Conservation (phyloP, 495 filamentous ascomycete genomes). For the Jackrogersella multiformis region DNA sequence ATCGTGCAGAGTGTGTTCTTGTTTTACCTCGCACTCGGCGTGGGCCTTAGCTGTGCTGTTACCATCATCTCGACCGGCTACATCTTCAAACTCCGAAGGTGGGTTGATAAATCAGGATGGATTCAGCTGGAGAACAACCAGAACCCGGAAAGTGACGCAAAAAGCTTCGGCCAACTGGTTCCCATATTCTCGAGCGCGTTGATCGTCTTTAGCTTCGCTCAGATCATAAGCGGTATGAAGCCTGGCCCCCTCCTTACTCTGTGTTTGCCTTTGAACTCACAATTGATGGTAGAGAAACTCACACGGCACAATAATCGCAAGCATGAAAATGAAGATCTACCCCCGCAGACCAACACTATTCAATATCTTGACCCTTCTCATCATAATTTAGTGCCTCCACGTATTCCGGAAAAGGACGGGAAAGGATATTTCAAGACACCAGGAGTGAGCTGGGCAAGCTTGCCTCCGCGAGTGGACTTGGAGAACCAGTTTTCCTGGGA, state of each 20-base stretch:
- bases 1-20: slow-evolving; percentile 31
- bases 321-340: slow-evolving; percentile 10
- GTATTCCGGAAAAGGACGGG: slow-evolving; percentile 14
- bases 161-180: slow-evolving; percentile 51
- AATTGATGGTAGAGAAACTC: slow-evolving; percentile 21
- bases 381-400: slow-evolving; percentile 12
- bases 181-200: slow-evolving; percentile 48
- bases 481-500: slow-evolving; percentile 14
- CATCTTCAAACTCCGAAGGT: slow-evolving; percentile 43
- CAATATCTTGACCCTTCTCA: slow-evolving; percentile 18
- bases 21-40: slow-evolving; percentile 38
- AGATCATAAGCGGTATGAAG: slow-evolving; percentile 47
- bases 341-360: slow-evolving; percentile 6
- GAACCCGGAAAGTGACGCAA: slow-evolving; percentile 47
- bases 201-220: slow-evolving; percentile 49
- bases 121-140: slow-evolving; percentile 22
- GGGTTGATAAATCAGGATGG: slow-evolving; percentile 48
- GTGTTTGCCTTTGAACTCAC: neutral
- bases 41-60: slow-evolving; percentile 28
- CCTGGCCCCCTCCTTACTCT: neutral
- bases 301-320: slow-evolving; percentile 19
- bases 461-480: slow-evolving; percentile 1
- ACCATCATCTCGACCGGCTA: slow-evolving; percentile 35
- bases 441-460: neutral
- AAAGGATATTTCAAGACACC: neutral